These are phyloP conservation scores for Tulasnella sp. DNA, from an alignment of 768 basidiomycete genomes.

Conservation along the genomic window DNA sequence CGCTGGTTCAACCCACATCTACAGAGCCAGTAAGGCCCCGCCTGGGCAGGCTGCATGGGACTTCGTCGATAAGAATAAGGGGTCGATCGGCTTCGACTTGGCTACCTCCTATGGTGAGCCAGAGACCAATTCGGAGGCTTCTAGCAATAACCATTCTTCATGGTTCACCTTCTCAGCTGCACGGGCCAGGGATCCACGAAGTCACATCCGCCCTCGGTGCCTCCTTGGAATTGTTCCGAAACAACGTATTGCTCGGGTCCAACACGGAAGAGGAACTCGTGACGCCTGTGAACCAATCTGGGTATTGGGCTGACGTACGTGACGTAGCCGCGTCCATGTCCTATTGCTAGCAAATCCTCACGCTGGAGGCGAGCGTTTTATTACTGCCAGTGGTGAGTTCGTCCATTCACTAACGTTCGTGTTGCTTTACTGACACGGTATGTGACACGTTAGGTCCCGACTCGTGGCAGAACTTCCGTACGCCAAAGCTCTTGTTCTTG, in stretches of 20 bases:
- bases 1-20: slow-evolving; percentile 20
- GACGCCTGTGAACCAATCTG: neutral
- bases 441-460: neutral
- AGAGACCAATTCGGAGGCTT: too few species aligned
- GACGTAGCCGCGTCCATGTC: slow-evolving; percentile 24
- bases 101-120: slow-evolving; percentile 21
- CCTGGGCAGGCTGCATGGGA: slow-evolving; percentile 28
- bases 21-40: slow-evolving; percentile 26
- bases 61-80: slow-evolving; percentile 21
- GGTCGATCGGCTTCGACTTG: slow-evolving; percentile 21
- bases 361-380: slow-evolving; percentile 20
- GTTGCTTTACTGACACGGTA: too few species aligned
- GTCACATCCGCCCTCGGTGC: slow-evolving; percentile 17
- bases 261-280: slow-evolving; percentile 4
- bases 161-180: slow-evolving; percentile 13
- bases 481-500: neutral
- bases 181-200: slow-evolving; percentile 32
- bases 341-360: slow-evolving; percentile 18
- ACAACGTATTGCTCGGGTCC: neutral
- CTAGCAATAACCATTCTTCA: too few species aligned
- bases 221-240: neutral
- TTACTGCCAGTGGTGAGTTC: neutral
- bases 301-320: slow-evolving; percentile 24
- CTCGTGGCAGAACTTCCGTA: slow-evolving; percentile 14
- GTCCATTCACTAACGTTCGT: neutral